Base-by-base conservation (phyloP, 164 flowering plant species). In the Aristolochia californica region DNA sequence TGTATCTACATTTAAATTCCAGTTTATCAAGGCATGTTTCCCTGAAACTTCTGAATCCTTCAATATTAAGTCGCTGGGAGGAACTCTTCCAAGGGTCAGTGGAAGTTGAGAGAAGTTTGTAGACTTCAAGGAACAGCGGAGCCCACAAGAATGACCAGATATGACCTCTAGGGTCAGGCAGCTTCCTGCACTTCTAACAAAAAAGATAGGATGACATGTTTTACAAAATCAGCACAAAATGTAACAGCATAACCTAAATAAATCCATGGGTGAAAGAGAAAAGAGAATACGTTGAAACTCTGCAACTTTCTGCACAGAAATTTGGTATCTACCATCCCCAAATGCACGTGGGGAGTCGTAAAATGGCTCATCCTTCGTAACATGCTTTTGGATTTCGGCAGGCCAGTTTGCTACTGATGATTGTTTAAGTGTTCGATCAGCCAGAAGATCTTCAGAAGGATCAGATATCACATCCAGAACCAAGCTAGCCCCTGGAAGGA, bases 11-110 rank as follows among this genome's bases (percentile, higher is more conserved):
- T 81, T 73, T 22, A 62, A 53, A 67, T 94, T 85, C 99, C 99
- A 94, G 56, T 75, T 87, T 63, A 94, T 82, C 76, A 71, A 25
- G 12, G 97, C 97, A 83, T 94, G 97, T 72, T 84, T 94, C 60
- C 99, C 99, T 11, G 99, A 94, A 60, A 94, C 93, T 71, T 89
- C 99, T 24, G 84, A 70, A 69, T 94, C 99, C 65, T 78, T 82
- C 67, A 89, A 43, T 48, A 81, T 40, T 25, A 94, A 47, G 66
- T 80, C 86, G 75, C 95, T 77, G 10, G 95, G 93, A 62, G 88
- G 65, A 66, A 84, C 86, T 77, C 99, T 87, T 69, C 99, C 97
- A 71, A 94, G 84, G 25, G 83, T 85, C 59, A 90, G 58, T 43
- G 97, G 95, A 64, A 87, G 82, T 70, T 59, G 78, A 24, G 88